Base-by-base conservation (phyloP, 1,284 basidiomycete species). In the Trichosporon coremiiforme region DNA sequence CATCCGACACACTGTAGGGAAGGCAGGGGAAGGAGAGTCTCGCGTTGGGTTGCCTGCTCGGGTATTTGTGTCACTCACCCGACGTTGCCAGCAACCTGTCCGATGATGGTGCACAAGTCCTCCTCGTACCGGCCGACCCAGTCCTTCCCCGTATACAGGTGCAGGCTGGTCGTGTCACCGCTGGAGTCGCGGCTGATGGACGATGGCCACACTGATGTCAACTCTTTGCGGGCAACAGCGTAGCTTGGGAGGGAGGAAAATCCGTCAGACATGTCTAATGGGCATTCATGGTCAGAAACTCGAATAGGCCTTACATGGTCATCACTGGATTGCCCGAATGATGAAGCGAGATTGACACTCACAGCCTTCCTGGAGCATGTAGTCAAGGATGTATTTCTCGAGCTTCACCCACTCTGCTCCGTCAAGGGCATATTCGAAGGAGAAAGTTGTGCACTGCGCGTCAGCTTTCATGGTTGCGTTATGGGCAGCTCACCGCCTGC, bases 311-410 rank as follows among this genome's bases (percentile, higher is more conserved):
- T 60, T 60, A 31, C 57, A 60, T 33, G 57, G 57, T 60, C 57
- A 60, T 60, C 57, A 60, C 31, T 60, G 57, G 31, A 22, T n/a
- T 17, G 57, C n/a, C n/a, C n/a, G n/a, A n/a, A n/a, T 17, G 25
- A 3, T 33, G 25, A 15, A 17, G 13, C 12, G 13, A 4, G 25
- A 7, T 2, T 1, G 29, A 15, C n/a, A 67, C 66, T 62, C 57
- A 67, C 66, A 62, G 55, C 66, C 66, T 20, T 67, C 66, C 38
- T 67, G 66, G 15, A 67, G 29, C 66, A 67, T 67, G 57, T 67
- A 67, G 36, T 60, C 66, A 29, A 67, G 36, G 41, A 67, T 62
- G 57, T 67, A 67, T 15, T 31, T 17, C 29, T 67, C 66, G 17
- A 67, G 57, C 4, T 55, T 67, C 20, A 22, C 17, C 66, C 66